Evolutionary conservation across 345 rosid genomes (phyloP), one percentile per base, ranked within the genome.

Genomic region (Carallia pectinifolia): DNA sequence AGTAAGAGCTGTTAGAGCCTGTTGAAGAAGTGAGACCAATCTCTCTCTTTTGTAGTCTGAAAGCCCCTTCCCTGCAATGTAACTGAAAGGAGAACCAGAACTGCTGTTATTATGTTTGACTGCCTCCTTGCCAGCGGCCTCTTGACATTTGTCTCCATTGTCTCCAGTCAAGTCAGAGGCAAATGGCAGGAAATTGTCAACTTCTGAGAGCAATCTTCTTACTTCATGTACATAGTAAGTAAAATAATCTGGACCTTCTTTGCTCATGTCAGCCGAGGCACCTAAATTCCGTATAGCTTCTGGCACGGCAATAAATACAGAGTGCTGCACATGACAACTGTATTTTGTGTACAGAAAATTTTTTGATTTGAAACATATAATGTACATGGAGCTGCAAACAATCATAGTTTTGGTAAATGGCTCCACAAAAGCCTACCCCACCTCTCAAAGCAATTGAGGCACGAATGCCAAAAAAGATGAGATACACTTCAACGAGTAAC

Each of bases 1-100:
- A n/a, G 80, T 70, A 59, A 87, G 81, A 71, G 70, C 75, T 60
- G 63, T 72, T 30, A 82, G 79, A 27, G 85, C 77, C 61, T 78
- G 86, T 69, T 77, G 81, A 66, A 88, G 81, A 74, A 86, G 69
- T 1, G 76, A 71, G 76, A 76, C 81, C 78, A 90, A 68, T 68
- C 84, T 81, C 68, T 77, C 84, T 58, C 63, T 76, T 77, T 67
- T 82, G 39, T 61, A 61, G 66, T 78, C 79, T 17, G 90, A 84
- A 76, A 87, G 68, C 56, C 68, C 75, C 53, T 53, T 79, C 69
- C 81, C 89, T 53, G 84, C 61, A 7, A 72, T 70, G 50, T 72
- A 58, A 61, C 61, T 39, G 56, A 82, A 86, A 31, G 53, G 39
- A 2, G 73, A 71, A 73, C 31, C 48, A 53, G 38, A 71, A 62